Conservation (phyloP, 495 filamentous ascomycete genomes). For the Neurospora sp. region DNA sequence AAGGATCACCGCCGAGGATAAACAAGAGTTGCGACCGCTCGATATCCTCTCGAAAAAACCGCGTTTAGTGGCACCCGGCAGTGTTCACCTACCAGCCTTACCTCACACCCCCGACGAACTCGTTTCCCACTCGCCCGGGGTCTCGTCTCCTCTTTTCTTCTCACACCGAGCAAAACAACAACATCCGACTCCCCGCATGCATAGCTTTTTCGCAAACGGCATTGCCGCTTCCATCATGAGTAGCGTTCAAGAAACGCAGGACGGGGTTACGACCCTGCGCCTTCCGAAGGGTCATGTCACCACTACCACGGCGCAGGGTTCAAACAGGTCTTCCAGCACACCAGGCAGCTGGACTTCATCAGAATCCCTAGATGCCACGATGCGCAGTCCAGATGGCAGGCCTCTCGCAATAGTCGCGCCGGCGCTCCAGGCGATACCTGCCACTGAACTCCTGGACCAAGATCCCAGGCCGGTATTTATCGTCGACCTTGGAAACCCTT, state of each 20-base stretch:
- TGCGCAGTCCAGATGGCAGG: constrained; percentile 34
- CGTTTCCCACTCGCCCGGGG: constrained; percentile 15
- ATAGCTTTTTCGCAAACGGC: constrained; percentile 45
- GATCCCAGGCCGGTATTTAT: constrained; percentile 61
- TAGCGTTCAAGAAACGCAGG: constrained; percentile 35
- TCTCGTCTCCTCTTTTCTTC: constrained; percentile 48
- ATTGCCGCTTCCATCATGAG: constrained; percentile 49
- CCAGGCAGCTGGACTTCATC: constrained; percentile 36
- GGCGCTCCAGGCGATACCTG: constrained; percentile 45
- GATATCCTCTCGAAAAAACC: constrained; percentile 17
- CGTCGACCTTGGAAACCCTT: constrained; percentile 46
- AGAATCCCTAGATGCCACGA: constrained; percentile 22
- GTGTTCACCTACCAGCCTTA: constrained; percentile 16
- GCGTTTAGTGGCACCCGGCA: constrained; percentile 17
- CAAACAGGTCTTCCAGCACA: constrained; percentile 37
- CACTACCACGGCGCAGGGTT: constrained; percentile 24
- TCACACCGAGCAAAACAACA: constrained; percentile 36
- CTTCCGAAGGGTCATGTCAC: constrained; percentile 50
- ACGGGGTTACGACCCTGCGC: constrained; percentile 54
- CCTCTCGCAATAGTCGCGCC: constrained; percentile 30
- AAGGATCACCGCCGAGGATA: constrained; percentile 6
- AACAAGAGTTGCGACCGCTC: not conserved
- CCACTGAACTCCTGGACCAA: constrained; percentile 55
- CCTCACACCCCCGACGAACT: constrained; percentile 7
- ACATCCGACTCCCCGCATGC: constrained; percentile 31